These are phyloP conservation scores for Citrus reticulata DNA, from an alignment of 345 rosid genomes.

Conservation along the genomic window DNA sequence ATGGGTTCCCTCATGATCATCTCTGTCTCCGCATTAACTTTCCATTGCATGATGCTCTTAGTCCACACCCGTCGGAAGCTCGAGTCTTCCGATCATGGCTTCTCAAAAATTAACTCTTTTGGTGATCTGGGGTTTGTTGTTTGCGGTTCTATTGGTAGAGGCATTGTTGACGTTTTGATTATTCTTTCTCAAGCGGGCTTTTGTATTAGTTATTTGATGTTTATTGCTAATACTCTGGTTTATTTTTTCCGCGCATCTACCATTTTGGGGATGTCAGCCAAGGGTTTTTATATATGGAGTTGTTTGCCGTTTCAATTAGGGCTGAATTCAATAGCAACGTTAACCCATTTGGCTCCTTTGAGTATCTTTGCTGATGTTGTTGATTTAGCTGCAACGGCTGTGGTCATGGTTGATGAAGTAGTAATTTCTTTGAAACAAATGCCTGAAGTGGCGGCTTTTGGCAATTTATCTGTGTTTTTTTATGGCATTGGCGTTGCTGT, in stretches of 20 bases:
- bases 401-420: conserved; percentile 60
- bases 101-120: conserved; percentile 53
- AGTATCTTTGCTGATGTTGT: conserved; percentile 91
- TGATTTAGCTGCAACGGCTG: conserved; percentile 75
- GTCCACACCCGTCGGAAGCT: conserved; percentile 75
- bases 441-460: conserved; percentile 52
- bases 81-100: conserved; percentile 33
- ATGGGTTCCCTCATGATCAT: conserved; percentile 59
- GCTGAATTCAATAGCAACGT: conserved; percentile 58
- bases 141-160: conserved; percentile 66
- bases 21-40: conserved; percentile 53
- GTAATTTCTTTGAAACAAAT: conserved; percentile 34
- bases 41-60: conserved; percentile 79
- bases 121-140: conserved; percentile 82
- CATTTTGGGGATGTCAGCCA: conserved; percentile 46
- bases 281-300: conserved; percentile 61
- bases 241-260: conserved; percentile 32
- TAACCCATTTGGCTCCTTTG: conserved; percentile 85
- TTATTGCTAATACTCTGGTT: conserved; percentile 59
- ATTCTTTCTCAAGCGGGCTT: conserved; percentile 77
- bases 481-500: conserved; percentile 84
- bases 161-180: conserved; percentile 62
- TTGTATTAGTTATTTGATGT: conserved; percentile 80
- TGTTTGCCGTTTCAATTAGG: conserved; percentile 86
- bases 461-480: conserved; percentile 56